Percentiles rank a stretch among this genome's conserved stretches.
phyloP scores from a whole-genome alignment of 371 early-diverging fungal species.

The Catenaria anguillulae region DNA sequence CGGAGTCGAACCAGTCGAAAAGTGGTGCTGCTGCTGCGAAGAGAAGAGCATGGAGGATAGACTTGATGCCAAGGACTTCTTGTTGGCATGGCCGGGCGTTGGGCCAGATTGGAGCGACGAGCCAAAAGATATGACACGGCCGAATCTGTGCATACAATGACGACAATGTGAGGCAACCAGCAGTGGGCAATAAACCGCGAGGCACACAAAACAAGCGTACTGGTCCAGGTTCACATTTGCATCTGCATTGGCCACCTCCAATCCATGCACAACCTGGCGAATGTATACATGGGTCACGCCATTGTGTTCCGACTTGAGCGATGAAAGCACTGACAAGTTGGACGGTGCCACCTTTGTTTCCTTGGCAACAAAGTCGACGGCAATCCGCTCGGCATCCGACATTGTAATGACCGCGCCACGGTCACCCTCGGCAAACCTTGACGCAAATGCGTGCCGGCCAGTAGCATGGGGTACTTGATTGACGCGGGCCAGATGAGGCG shows the following conservation, averaged over 20 bases:
- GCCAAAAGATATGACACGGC: neutral
- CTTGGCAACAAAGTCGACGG: neutral
- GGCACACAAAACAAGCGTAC: neutral
- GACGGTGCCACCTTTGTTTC: neutral
- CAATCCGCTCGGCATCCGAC: neutral
- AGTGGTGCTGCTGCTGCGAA: too few species aligned
- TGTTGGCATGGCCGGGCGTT: too few species aligned
- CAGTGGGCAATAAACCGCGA: neutral
- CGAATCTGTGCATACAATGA: too few species aligned
- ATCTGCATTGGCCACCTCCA: conserved; percentile 30
- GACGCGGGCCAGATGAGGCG: too few species aligned
- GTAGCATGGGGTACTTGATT: too few species aligned
- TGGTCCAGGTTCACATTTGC: conserved; percentile 9
- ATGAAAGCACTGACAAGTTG: neutral
- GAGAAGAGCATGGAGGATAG: too few species aligned
- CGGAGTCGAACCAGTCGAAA: too few species aligned
- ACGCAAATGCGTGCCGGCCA: too few species aligned
- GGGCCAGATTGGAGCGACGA: neutral
- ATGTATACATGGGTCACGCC: conserved; percentile 35
- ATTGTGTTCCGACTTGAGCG: neutral
- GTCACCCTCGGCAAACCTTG: too few species aligned
- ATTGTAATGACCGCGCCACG: neutral
- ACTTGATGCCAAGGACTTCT: too few species aligned
- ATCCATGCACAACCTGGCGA: conserved; percentile 23
- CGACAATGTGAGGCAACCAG: too few species aligned